Percentiles rank a stretch among this genome's conserved stretches.
phyloP scores from a whole-genome alignment of 202 grass and related monocot genomes.

The Panicum hallii region DNA sequence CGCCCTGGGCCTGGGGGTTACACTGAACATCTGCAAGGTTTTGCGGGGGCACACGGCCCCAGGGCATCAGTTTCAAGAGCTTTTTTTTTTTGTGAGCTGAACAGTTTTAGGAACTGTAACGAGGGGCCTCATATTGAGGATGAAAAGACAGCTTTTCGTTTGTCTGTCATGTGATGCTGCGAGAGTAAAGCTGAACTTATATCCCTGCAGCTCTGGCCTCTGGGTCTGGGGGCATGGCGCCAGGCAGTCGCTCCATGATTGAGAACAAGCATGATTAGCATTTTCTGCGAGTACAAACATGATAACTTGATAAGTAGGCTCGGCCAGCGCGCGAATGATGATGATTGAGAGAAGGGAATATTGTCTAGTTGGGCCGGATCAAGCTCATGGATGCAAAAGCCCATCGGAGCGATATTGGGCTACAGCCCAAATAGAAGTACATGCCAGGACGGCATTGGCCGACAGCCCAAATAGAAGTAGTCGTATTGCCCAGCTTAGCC shows the following conservation, averaged over 20 bases:
- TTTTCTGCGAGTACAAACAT: neutral
- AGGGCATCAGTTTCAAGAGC: neutral
- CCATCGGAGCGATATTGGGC: neutral
- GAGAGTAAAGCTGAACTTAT: constrained; percentile 4
- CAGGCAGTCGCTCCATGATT: neutral
- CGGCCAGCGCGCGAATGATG: neutral
- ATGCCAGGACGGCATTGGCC: no score
- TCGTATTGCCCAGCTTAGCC: neutral
- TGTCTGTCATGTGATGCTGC: constrained; percentile 18
- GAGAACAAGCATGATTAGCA: neutral
- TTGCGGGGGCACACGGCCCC: neutral
- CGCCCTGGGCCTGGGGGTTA: neutral
- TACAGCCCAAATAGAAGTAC: neutral
- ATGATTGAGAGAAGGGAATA: neutral
- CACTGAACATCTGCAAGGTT: neutral
- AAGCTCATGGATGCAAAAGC: neutral
- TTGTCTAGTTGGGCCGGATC: neutral
- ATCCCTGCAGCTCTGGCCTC: neutral
- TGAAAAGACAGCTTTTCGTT: neutral
- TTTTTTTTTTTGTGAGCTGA: neutral
- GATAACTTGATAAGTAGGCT: neutral
- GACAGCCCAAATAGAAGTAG: no score
- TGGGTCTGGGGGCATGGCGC: neutral
- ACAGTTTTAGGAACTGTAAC: neutral
- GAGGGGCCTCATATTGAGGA: constrained; percentile 1